Evolutionary conservation across 192 early-diverging fungal species (phyloP), one percentile per base, ranked within the genome.

Genomic region (Piromyces finnis): DNA sequence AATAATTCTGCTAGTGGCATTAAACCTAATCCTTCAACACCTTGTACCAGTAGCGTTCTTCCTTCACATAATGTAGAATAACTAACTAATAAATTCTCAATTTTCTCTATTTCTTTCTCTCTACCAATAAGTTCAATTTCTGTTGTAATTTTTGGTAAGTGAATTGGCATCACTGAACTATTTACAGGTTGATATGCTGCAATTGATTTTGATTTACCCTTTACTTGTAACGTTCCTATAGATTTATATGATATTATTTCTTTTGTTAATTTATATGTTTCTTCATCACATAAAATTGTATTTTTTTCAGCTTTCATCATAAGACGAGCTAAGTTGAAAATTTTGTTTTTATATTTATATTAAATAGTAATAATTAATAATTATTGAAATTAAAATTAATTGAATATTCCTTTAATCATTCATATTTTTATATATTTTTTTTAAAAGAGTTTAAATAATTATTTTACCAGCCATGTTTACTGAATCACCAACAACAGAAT

Each of bases 401-500:
- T n/a, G n/a, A n/a, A n/a, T n/a, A n/a, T n/a, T n/a, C n/a, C n/a
- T n/a, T n/a, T n/a, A n/a, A n/a, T n/a, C n/a, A n/a, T n/a, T n/a
- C n/a, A n/a, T n/a, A n/a, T n/a, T n/a, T n/a, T n/a, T n/a, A n/a
- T n/a, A n/a, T n/a, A n/a, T n/a, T n/a, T n/a, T n/a, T n/a, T n/a
- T n/a, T n/a, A n/a, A n/a, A n/a, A n/a, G n/a, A n/a, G n/a, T n/a
- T n/a, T n/a, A n/a, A n/a, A n/a, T 32, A 32, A 32, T 22, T 51
- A 51, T 22, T 51, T n/a, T 68, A 68, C 51, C 51, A 0, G 88
- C 88, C 88, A 89, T 89, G 78, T 89, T 89, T 68, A 89, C 89
- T 1, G 88, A 86, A 81, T 89, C 88, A 29, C 88, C 88, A 86
- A 89, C 88, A 79, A 89, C 85, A 27, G 88, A 87, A 83, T 89